Conservation (phyloP, 371 early-diverging fungal genomes). For the Umbelopsis sp. region DNA sequence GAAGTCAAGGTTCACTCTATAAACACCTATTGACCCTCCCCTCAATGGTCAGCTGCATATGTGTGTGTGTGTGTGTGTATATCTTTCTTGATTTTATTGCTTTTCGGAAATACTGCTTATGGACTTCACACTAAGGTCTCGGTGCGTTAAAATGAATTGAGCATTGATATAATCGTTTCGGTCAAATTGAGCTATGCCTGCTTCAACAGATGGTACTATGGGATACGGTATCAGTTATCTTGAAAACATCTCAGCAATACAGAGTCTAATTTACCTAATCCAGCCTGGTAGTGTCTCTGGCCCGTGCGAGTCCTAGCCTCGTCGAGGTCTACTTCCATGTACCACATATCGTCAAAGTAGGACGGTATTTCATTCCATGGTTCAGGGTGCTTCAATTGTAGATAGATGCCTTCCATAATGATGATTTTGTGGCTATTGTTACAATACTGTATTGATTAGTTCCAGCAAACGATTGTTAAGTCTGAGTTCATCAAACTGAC, state of each 20-base stretch:
- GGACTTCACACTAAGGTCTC: constrained; percentile 6
- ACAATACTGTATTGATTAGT: not conserved
- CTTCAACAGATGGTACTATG: constrained; percentile 20
- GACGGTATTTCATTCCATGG: constrained; percentile 39
- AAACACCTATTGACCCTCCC: constrained; percentile 1
- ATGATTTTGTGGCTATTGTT: constrained; percentile 35
- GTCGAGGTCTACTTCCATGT: constrained; percentile 28
- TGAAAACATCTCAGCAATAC: not conserved
- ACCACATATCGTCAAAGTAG: constrained; percentile 40
- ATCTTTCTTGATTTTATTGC: not conserved
- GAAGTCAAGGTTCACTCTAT: not conserved
- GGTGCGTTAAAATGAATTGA: constrained; percentile 27
- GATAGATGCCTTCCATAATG: constrained; percentile 55
- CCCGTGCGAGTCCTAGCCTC: constrained; percentile 38
- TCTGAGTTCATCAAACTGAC: constrained; percentile 18
- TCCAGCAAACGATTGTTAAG: not conserved
- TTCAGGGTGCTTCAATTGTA: constrained; percentile 29
- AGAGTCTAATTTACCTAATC: constrained; percentile 30
- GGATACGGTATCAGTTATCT: not conserved
- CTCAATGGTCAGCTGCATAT: not conserved
- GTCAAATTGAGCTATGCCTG: constrained; percentile 20
- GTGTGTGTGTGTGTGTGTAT: not conserved
- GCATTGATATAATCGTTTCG: constrained; percentile 31
- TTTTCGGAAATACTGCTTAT: constrained; percentile 11
- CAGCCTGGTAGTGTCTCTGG: constrained; percentile 42